Conservation (phyloP, 768 basidiomycete species). For the Cantharellus anzutake region DNA sequence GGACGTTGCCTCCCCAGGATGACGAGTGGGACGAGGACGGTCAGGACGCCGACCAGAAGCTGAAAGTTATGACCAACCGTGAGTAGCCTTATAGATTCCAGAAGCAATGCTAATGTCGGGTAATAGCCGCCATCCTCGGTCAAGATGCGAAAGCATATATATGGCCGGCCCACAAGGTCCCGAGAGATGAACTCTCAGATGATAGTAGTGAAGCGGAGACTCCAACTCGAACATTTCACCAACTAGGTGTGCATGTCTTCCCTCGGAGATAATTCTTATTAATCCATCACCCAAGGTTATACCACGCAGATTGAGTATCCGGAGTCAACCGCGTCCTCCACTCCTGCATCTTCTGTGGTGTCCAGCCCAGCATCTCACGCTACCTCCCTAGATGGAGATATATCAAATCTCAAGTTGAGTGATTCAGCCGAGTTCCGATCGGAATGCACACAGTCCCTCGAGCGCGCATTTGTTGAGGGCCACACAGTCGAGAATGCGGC, state of each 20-base stretch:
- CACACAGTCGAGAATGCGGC: constrained; percentile 86
- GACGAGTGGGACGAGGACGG: constrained; percentile 16
- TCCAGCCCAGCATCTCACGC: not conserved
- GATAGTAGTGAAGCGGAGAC: constrained; percentile 3
- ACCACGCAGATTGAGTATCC: not conserved
- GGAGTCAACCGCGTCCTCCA: not conserved
- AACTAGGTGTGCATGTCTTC: not conserved
- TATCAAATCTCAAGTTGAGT: constrained; percentile 3
- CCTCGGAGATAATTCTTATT: not conserved
- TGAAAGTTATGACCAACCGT: not conserved
- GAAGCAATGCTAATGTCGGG: too few species aligned
- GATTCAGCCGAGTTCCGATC: constrained; percentile 48
- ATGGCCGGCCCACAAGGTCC: not conserved
- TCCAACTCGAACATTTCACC: not conserved
- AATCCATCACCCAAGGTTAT: not conserved
- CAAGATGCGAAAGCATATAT: not conserved
- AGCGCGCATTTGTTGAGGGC: constrained; percentile 79
- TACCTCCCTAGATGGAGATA: not conserved
- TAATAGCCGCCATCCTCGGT: not conserved
- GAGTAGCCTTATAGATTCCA: not conserved
- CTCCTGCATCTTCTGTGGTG: not conserved
- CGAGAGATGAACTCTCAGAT: not conserved
- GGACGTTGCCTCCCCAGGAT: constrained; percentile 21
- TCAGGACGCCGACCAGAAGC: not conserved
- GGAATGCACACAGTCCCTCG: constrained; percentile 70